A percentile compares a stretch with the other conserved stretches of the same genome.
Conservation (phyloP, 2,329 filamentous ascomycete species). For the Trichoderma afroharzianum region DNA sequence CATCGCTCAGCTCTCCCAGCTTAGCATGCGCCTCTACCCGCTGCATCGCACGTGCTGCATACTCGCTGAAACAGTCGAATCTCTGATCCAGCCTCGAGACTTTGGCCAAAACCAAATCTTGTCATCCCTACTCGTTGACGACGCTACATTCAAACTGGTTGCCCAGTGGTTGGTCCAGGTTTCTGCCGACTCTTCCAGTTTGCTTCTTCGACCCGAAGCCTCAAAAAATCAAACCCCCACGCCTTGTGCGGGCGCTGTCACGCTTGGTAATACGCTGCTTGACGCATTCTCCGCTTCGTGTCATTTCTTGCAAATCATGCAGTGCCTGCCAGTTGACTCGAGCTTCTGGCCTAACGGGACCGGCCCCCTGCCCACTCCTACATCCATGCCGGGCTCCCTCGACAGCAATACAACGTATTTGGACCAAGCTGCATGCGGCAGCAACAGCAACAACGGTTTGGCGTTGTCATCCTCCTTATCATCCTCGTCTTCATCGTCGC, state of each 20-base stretch:
- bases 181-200: neutral
- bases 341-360: neutral
- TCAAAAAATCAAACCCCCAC: neutral
- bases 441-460: neutral
- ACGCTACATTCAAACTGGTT: neutral
- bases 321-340: neutral
- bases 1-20: neutral
- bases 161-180: neutral
- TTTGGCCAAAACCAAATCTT: neutral
- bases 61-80: no score
- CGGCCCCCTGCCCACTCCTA: neutral
- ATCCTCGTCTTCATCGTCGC: neutral
- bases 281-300: neutral
- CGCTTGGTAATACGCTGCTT: neutral
- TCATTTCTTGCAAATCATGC: conserved; percentile 1
- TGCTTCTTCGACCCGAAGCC: neutral
- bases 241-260: neutral
- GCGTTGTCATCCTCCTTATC: neutral
- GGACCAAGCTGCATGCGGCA: neutral
- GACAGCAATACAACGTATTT: neutral
- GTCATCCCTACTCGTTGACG: neutral
- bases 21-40: neutral
- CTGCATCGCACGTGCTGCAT: neutral
- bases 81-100: no score
- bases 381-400: neutral